Evolutionary conservation across 2,329 filamentous ascomycete genomes (phyloP).

Genomic region (Aspergillus fischeri): DNA sequence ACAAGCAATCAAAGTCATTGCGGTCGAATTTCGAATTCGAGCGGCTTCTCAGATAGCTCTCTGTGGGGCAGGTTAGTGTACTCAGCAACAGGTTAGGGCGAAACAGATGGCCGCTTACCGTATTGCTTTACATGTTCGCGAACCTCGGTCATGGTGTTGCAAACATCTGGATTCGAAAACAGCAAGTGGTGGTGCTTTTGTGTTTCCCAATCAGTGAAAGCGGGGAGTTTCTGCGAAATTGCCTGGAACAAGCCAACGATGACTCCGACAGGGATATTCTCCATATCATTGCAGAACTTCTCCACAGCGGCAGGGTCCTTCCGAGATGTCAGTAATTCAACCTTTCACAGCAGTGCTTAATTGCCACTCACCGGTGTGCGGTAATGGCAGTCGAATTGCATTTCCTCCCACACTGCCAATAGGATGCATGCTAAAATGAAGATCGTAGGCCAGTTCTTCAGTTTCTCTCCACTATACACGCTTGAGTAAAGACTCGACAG

Average conservation of each 20-base stretch:
- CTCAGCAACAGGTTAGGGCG: slow-evolving; percentile 1
- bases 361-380: slow-evolving; percentile 59
- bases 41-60: slow-evolving; percentile 79
- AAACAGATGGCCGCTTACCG: slow-evolving; percentile 56
- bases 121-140: slow-evolving; percentile 88
- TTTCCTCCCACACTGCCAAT: slow-evolving; percentile 94
- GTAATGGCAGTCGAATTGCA: slow-evolving; percentile 98
- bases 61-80: slow-evolving; percentile 53
- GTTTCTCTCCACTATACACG: slow-evolving; percentile 92
- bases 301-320: slow-evolving; percentile 73
- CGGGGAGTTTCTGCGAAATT: slow-evolving; percentile 92
- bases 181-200: slow-evolving; percentile 84
- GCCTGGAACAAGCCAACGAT: slow-evolving; percentile 96
- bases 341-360: not conserved
- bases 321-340: slow-evolving; percentile 8
- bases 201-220: slow-evolving; percentile 92
- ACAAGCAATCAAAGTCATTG: slow-evolving; percentile 88
- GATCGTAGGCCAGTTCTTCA: slow-evolving; percentile 99
- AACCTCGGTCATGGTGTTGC: slow-evolving; percentile 95
- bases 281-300: slow-evolving; percentile 97
- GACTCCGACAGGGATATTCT: slow-evolving; percentile 89
- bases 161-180: slow-evolving; percentile 86
- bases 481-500: slow-evolving; percentile 91
- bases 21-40: slow-evolving; percentile 79
- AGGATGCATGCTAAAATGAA: slow-evolving; percentile 95